Conservation (phyloP, 108 stramenopile genomes). For the Thalassiosira profunda region DNA sequence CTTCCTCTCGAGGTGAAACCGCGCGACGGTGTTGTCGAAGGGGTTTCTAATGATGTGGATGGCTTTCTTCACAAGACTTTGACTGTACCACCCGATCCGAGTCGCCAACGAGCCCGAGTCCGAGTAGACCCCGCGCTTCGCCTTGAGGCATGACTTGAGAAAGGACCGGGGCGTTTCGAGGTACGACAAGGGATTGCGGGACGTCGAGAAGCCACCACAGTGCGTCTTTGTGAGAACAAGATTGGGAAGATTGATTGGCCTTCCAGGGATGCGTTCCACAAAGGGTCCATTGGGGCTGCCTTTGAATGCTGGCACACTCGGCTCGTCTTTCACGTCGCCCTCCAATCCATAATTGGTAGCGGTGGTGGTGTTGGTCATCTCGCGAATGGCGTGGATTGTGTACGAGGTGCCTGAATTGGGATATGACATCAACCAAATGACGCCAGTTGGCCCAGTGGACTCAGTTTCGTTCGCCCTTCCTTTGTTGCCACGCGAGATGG, state of each 20-base stretch:
- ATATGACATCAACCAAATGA: conserved; percentile 38
- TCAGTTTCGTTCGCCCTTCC: too few relatives aligned
- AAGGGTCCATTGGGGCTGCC: conserved; percentile 43
- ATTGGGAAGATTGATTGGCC: conserved; percentile 30
- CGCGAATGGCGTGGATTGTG: conserved; percentile 44
- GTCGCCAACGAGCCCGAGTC: background rate
- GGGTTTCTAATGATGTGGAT: conserved; percentile 46
- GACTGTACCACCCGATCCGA: conserved; percentile 2
- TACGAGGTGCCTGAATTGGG: conserved; percentile 47
- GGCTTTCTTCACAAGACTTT: conserved; percentile 25
- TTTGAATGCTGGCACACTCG: conserved; percentile 36
- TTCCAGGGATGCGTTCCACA: conserved; percentile 46
- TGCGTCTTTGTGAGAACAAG: conserved; percentile 61
- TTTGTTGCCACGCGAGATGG: too few relatives aligned
- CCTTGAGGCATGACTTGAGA: conserved; percentile 16
- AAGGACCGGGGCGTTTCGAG: conserved; percentile 36
- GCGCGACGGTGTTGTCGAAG: conserved; percentile 43
- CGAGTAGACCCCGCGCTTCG: conserved; percentile 16
- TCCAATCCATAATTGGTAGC: conserved; percentile 66
- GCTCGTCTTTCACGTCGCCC: conserved; percentile 51
- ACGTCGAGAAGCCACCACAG: conserved; percentile 40
- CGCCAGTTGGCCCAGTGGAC: conserved; percentile 9
- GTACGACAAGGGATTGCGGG: background rate
- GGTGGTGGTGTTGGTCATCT: conserved; percentile 57
- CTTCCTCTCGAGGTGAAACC: conserved; percentile 37